Conservation (phyloP, 768 basidiomycete species). For the Serendipita sp. region DNA sequence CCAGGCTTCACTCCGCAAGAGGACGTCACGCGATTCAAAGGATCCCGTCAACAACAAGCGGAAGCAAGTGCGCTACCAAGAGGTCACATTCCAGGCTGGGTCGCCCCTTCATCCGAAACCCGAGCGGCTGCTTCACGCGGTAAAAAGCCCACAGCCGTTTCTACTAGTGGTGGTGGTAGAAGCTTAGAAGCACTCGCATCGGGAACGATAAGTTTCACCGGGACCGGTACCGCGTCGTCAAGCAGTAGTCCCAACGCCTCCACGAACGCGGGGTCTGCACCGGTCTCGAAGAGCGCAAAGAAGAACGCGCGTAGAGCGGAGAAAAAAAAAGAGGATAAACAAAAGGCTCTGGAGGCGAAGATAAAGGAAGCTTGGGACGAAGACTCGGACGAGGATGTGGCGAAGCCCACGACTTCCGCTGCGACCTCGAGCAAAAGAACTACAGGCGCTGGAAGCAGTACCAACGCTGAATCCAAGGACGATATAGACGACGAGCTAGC, state of each 20-base stretch:
- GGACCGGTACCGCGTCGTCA: conserved; percentile 11
- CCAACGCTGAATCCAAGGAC: conserved; percentile 12
- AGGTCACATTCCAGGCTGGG: conserved; percentile 75
- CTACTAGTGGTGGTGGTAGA: background rate
- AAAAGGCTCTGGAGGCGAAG: conserved; percentile 18
- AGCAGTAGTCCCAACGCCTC: conserved; percentile 18
- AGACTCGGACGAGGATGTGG: conserved; percentile 36
- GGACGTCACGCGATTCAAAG: conserved; percentile 75
- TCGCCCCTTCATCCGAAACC: conserved; percentile 34
- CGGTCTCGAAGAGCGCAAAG: conserved; percentile 34
- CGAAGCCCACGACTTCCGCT: conserved; percentile 8
- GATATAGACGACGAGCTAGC: conserved; percentile 13
- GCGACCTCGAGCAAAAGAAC: conserved; percentile 7
- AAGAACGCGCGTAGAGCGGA: conserved; percentile 76
- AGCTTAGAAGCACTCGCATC: conserved; percentile 7
- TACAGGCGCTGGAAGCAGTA: conserved; percentile 16
- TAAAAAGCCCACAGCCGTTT: conserved; percentile 2
- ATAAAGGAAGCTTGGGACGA: conserved; percentile 74
- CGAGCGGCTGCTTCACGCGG: background rate
- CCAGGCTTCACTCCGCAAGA: conserved; percentile 93
- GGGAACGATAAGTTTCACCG: conserved; percentile 18
- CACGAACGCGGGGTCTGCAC: conserved; percentile 23
- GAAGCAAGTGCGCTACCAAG: conserved; percentile 50
- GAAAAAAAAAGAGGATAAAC: conserved; percentile 52
- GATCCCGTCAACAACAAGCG: conserved; percentile 57